These are phyloP conservation scores for Penicillium malachiteum DNA, from an alignment of 495 filamentous ascomycete genomes.

Conservation along the genomic window DNA sequence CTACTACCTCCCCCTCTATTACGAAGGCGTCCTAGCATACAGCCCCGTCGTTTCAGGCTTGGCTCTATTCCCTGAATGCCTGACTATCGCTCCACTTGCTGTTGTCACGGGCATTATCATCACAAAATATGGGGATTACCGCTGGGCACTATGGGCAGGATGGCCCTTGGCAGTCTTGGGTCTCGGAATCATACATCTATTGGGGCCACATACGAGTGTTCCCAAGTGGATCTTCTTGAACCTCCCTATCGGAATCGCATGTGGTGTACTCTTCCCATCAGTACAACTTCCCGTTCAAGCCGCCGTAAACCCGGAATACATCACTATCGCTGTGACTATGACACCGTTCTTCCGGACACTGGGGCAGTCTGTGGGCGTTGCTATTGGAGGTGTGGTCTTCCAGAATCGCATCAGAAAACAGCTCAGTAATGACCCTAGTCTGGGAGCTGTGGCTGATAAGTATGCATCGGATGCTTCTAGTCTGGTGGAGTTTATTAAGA, in stretches of 20 bases:
- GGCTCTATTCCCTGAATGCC: slow-evolving; percentile 33
- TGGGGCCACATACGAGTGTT: slow-evolving; percentile 41
- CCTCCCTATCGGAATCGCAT: slow-evolving; percentile 50
- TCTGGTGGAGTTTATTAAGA: slow-evolving; percentile 33
- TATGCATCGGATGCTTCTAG: slow-evolving; percentile 17
- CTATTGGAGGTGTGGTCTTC: slow-evolving; percentile 56
- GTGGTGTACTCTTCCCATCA: slow-evolving; percentile 54
- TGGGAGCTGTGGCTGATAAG: background rate
- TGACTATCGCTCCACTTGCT: slow-evolving; percentile 3
- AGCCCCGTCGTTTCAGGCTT: background rate
- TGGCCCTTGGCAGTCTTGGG: slow-evolving; percentile 52
- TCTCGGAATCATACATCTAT: slow-evolving; percentile 45
- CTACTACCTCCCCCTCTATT: slow-evolving; percentile 5
- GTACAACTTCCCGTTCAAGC: slow-evolving; percentile 56
- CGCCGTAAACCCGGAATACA: slow-evolving; percentile 33
- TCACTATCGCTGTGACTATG: slow-evolving; percentile 55
- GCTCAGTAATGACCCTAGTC: slow-evolving; percentile 4
- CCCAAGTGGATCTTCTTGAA: slow-evolving; percentile 46
- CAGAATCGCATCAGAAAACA: slow-evolving; percentile 39
- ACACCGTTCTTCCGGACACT: slow-evolving; percentile 58
- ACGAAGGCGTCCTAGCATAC: background rate
- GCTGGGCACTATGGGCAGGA: slow-evolving; percentile 55
- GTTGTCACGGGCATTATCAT: slow-evolving; percentile 42
- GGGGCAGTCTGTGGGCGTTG: slow-evolving; percentile 62
- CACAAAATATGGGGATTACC: slow-evolving; percentile 46